phyloP scores from a whole-genome alignment of 371 early-diverging fungal species.

The Catenaria anguillulae region DNA sequence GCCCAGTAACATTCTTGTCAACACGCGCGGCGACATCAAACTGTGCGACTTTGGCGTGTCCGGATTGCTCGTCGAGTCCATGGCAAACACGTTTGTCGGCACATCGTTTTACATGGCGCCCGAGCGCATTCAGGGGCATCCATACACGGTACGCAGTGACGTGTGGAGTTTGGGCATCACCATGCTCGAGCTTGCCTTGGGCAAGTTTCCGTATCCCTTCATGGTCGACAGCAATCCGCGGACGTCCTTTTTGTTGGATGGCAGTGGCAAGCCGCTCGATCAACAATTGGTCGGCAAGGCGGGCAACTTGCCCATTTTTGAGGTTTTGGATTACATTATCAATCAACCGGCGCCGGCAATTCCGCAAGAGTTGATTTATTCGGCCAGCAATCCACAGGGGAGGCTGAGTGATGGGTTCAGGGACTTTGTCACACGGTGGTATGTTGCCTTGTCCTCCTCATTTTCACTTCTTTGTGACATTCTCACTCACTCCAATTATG shows the following conservation, averaged over 20 bases:
- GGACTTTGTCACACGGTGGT: constrained; percentile 64
- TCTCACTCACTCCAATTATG: not conserved
- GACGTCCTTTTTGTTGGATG: constrained; percentile 28
- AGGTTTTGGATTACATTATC: constrained; percentile 80
- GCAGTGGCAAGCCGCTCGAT: constrained; percentile 29
- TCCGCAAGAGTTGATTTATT: constrained; percentile 24
- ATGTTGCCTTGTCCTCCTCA: constrained; percentile 7
- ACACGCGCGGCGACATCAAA: constrained; percentile 70
- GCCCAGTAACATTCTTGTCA: constrained; percentile 77
- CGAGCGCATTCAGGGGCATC: constrained; percentile 5
- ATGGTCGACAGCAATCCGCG: constrained; percentile 7
- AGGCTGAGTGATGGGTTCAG: constrained; percentile 59
- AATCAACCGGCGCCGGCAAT: constrained; percentile 75
- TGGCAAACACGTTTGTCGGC: constrained; percentile 87
- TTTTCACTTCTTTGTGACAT: not conserved
- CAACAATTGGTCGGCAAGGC: constrained; percentile 20
- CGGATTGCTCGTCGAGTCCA: constrained; percentile 69
- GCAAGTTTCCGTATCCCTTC: constrained; percentile 62
- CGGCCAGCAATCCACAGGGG: constrained; percentile 14
- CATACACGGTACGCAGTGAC: constrained; percentile 83
- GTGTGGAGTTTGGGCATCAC: constrained; percentile 90
- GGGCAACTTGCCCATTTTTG: constrained; percentile 63
- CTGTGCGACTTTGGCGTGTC: constrained; percentile 90
- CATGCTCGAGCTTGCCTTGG: constrained; percentile 78
- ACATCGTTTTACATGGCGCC: constrained; percentile 79